A percentile compares a stretch with the other conserved stretches of the same genome.
Evolutionary conservation across 2,329 filamentous ascomycete genomes (phyloP).

Genomic region (Penicillium sp.): DNA sequence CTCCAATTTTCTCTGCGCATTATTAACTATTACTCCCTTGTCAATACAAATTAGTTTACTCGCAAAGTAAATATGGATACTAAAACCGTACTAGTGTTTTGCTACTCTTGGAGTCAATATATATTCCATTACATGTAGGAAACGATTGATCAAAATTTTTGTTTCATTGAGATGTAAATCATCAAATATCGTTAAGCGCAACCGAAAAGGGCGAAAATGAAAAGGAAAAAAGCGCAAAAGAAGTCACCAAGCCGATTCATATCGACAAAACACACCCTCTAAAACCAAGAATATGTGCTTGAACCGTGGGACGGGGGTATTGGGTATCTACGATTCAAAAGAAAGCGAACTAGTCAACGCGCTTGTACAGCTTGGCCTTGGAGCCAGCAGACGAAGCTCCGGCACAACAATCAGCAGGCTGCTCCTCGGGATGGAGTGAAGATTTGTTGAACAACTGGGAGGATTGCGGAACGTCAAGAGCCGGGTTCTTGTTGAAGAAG

Average conservation of each 20-base stretch:
- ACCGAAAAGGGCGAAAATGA: neutral
- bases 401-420: constrained; percentile 20
- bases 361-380: constrained; percentile 36
- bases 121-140: neutral
- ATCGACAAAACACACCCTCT: neutral
- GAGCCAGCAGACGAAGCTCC: constrained; percentile 16
- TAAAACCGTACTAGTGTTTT: neutral
- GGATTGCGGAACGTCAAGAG: constrained; percentile 48
- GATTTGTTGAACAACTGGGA: constrained; percentile 46
- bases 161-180: neutral
- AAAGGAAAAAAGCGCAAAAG: neutral
- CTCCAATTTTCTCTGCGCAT: neutral
- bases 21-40: neutral
- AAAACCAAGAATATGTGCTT: neutral
- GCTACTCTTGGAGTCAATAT: neutral
- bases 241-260: neutral
- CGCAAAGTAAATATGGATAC: neutral
- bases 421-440: constrained; percentile 32
- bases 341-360: constrained; percentile 22
- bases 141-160: neutral
- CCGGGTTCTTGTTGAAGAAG: constrained; percentile 55
- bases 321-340: constrained; percentile 5
- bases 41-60: neutral
- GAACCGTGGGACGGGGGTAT: neutral
- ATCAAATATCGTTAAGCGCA: neutral